These are phyloP conservation scores for Cichorium intybus DNA, from an alignment of 140 eudicot genomes.

Conservation along the genomic window DNA sequence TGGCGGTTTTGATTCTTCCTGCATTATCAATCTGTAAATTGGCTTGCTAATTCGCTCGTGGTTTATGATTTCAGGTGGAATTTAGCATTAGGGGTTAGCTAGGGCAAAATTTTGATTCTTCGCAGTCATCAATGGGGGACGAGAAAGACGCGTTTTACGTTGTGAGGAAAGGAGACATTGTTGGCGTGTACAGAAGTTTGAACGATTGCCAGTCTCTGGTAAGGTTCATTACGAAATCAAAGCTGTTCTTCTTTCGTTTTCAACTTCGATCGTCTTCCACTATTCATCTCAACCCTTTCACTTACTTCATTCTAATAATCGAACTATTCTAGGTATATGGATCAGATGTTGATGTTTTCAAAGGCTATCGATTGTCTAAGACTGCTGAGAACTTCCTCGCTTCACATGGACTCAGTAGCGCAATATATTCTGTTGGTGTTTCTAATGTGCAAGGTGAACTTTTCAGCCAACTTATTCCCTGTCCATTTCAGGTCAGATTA, in stretches of 20 bases:
- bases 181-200: constrained; percentile 64
- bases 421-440: constrained; percentile 60
- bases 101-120: constrained; percentile 13
- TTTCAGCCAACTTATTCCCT: constrained; percentile 69
- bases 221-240: constrained; percentile 30
- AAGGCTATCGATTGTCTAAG: constrained; percentile 78
- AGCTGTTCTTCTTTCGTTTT: background rate
- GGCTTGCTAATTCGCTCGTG: background rate
- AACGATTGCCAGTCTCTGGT: constrained; percentile 60
- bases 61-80: constrained; percentile 7
- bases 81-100: background rate
- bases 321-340: constrained; percentile 47
- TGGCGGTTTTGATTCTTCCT: constrained; percentile 5
- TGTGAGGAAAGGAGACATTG: constrained; percentile 72
- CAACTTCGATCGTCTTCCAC: background rate
- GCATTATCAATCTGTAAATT: background rate
- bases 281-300: background rate
- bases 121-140: constrained; percentile 51
- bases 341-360: constrained; percentile 67
- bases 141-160: constrained; percentile 79
- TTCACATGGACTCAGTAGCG: constrained; percentile 68
- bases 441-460: constrained; percentile 55
- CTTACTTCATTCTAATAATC: constrained; percentile 1
- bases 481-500: constrained; percentile 79
- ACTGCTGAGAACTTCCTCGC: constrained; percentile 71